A percentile compares a stretch with the other conserved stretches of the same genome.
phyloP scores from a whole-genome alignment of 805 yeast species.

The Saccharomycopsis babjevae region DNA sequence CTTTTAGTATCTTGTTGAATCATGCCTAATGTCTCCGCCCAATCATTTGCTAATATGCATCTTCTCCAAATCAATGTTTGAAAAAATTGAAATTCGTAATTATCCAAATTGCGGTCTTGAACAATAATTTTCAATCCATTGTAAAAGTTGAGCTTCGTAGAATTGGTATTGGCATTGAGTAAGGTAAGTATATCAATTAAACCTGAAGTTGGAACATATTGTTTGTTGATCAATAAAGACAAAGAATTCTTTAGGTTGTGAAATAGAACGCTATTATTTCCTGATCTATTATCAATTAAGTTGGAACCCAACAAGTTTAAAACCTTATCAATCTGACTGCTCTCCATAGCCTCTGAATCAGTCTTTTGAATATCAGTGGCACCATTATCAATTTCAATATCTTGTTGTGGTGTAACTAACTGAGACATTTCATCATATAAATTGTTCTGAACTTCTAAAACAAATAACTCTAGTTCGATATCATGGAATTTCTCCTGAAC shows the following conservation, averaged over 20 bases:
- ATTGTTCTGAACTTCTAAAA: slow-evolving; percentile 40
- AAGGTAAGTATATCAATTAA: slow-evolving; percentile 44
- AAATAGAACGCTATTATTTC: slow-evolving; percentile 9
- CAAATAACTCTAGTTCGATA: slow-evolving; percentile 41
- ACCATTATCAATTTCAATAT: neutral
- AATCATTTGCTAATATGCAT: slow-evolving; percentile 42
- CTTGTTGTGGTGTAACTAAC: neutral
- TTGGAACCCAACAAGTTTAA: slow-evolving; percentile 22
- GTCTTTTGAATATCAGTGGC: neutral
- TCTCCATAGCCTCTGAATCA: slow-evolving; percentile 13
- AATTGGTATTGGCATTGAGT: slow-evolving; percentile 28
- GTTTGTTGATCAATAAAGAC: slow-evolving; percentile 28
- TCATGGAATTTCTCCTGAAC: slow-evolving; percentile 27
- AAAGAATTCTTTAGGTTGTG: slow-evolving; percentile 19
- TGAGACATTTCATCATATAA: slow-evolving; percentile 22
- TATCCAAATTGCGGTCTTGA: slow-evolving; percentile 22
- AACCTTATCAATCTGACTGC: slow-evolving; percentile 18
- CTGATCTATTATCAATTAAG: slow-evolving; percentile 19
- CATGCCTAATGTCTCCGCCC: slow-evolving; percentile 31
- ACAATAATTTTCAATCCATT: slow-evolving; percentile 45
- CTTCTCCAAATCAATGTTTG: slow-evolving; percentile 48
- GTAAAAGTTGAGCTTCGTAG: slow-evolving; percentile 26
- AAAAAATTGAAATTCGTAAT: slow-evolving; percentile 26
- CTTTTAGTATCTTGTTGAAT: slow-evolving; percentile 27
- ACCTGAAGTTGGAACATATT: slow-evolving; percentile 33